A percentile compares a stretch with the other conserved stretches of the same genome.
These are phyloP conservation scores for Poteriospumella lacustris DNA, from an alignment of 108 stramenopile genomes.

Conservation along the genomic window DNA sequence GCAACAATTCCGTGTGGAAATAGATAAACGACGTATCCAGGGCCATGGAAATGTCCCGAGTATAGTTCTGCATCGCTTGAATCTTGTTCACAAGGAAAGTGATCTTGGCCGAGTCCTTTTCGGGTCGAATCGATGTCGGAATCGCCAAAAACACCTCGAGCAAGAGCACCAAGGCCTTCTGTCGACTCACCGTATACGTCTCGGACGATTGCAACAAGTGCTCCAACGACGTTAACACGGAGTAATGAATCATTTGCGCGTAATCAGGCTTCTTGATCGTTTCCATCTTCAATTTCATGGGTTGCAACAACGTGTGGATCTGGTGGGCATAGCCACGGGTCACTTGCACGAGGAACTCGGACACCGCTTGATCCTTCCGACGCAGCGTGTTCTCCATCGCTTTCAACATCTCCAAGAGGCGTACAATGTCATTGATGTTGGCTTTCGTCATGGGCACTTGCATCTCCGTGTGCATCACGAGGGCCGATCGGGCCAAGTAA, in stretches of 20 bases:
- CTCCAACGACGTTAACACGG: background rate
- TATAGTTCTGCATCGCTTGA: background rate
- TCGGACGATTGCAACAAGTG: background rate
- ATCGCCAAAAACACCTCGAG: background rate
- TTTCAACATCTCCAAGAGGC: slow-evolving; percentile 10
- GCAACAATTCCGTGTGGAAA: background rate
- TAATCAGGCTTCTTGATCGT: background rate
- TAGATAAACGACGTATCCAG: background rate
- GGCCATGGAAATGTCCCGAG: background rate
- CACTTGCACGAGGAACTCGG: background rate
- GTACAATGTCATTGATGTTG: slow-evolving; percentile 4
- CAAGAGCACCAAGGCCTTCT: background rate
- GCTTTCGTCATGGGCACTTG: slow-evolving; percentile 15
- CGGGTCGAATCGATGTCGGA: background rate
- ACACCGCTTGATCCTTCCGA: background rate
- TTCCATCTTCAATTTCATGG: background rate
- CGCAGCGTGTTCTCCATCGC: slow-evolving; percentile 12
- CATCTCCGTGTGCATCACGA: background rate
- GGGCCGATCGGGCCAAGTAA: background rate
- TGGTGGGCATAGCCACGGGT: no score
- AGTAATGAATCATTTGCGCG: background rate
- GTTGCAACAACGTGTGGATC: background rate
- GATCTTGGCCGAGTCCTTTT: background rate
- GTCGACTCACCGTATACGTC: background rate
- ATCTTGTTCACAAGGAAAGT: background rate